Conservation (phyloP, 495 filamentous ascomycete species). For the Penicillium coffeae region DNA sequence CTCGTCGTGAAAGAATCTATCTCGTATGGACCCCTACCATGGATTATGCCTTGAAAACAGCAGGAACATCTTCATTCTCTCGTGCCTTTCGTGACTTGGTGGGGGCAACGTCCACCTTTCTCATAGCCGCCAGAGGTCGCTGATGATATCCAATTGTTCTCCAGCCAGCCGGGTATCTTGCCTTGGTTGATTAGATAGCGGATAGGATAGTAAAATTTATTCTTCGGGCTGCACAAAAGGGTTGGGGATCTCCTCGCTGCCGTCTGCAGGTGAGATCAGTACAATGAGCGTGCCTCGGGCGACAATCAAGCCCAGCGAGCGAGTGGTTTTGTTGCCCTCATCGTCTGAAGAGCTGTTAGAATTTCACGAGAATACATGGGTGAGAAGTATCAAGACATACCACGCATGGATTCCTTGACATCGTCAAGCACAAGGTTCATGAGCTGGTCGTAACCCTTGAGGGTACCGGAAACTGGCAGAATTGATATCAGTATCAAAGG, state of each 20-base stretch:
- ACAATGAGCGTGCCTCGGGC: slow-evolving; percentile 90
- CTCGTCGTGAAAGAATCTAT: too few species aligned
- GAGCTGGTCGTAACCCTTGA: slow-evolving; percentile 94
- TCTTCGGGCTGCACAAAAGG: slow-evolving; percentile 77
- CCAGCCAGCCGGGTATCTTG: neutral
- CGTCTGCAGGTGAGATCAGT: slow-evolving; percentile 86
- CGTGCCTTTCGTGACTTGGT: slow-evolving; percentile 27
- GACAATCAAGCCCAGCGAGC: slow-evolving; percentile 84
- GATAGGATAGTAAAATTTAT: slow-evolving; percentile 20
- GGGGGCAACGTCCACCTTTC: too few species aligned
- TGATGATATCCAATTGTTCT: neutral
- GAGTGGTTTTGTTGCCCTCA: slow-evolving; percentile 79
- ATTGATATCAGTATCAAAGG: slow-evolving; percentile 4
- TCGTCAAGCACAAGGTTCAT: slow-evolving; percentile 98
- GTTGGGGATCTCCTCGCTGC: slow-evolving; percentile 92
- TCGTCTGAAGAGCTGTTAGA: slow-evolving; percentile 59
- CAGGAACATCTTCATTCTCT: slow-evolving; percentile 15
- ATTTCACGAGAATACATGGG: neutral
- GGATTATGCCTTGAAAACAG: too few species aligned
- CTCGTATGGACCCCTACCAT: too few species aligned
- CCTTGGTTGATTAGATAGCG: neutral
- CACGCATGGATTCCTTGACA: slow-evolving; percentile 82
- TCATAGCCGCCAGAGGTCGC: neutral
- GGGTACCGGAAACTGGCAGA: slow-evolving; percentile 68
- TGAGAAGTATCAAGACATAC: slow-evolving; percentile 40